Percentiles rank a stretch among this genome's conserved stretches.
phyloP scores from a whole-genome alignment of 768 basidiomycete species.

The Kwoniella shandongensis region DNA sequence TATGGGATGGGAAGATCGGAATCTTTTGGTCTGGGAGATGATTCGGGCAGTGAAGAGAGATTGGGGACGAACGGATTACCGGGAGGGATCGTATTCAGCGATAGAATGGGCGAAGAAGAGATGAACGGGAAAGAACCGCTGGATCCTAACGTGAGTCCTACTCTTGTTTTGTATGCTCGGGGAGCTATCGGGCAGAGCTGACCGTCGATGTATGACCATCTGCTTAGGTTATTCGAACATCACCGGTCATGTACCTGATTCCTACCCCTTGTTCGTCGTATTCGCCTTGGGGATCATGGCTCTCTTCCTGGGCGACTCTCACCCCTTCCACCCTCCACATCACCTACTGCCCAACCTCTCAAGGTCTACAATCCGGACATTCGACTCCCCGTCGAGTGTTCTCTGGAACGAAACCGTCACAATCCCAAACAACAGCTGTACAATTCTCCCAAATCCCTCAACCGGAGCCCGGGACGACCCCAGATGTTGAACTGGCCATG shows the following conservation, averaged over 20 bases:
- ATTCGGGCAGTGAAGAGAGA: slow-evolving; percentile 18
- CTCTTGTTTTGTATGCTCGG: no score
- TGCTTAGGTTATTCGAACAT: slow-evolving; percentile 33
- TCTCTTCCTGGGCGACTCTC: slow-evolving; percentile 37
- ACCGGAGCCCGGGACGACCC: slow-evolving; percentile 20
- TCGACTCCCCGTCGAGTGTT: slow-evolving; percentile 36
- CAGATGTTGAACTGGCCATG: slow-evolving; percentile 46
- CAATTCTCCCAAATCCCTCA: slow-evolving; percentile 31
- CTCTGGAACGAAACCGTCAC: slow-evolving; percentile 23
- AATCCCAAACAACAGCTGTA: slow-evolving; percentile 18
- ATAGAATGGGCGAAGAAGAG: slow-evolving; percentile 47
- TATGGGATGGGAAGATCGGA: slow-evolving; percentile 6
- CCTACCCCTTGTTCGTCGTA: slow-evolving; percentile 44
- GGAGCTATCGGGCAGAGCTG: no score
- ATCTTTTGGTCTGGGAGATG: slow-evolving; percentile 18
- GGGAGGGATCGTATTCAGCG: slow-evolving; percentile 45
- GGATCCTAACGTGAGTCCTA: slow-evolving; percentile 14
- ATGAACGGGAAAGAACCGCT: slow-evolving; percentile 22
- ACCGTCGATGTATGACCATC: no score
- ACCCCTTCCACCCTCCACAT: slow-evolving; percentile 25
- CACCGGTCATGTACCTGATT: slow-evolving; percentile 40
- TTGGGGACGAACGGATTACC: slow-evolving; percentile 43
- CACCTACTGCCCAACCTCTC: slow-evolving; percentile 42
- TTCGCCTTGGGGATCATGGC: slow-evolving; percentile 45
- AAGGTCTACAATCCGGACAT: slow-evolving; percentile 23